phyloP scores from a whole-genome alignment of 441 rosid genomes.

The Geranium incanum region DNA sequence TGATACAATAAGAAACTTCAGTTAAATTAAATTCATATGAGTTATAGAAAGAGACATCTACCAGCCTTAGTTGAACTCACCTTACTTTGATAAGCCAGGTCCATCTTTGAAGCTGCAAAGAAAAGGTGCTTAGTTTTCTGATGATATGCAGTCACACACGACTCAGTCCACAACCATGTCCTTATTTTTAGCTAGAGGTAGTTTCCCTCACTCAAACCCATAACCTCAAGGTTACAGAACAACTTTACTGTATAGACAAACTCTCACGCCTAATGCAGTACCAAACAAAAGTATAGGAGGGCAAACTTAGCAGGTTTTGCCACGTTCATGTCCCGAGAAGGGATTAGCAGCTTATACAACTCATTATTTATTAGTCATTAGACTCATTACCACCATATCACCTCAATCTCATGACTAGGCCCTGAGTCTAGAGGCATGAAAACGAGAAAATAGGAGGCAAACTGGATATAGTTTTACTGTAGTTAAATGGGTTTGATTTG shows the following conservation, averaged over 20 bases:
- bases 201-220: not conserved
- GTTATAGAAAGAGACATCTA: constrained; percentile 14
- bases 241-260: not conserved
- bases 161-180: not conserved
- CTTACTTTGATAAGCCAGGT: constrained; percentile 37
- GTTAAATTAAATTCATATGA: constrained; percentile 10
- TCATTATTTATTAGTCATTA: not conserved
- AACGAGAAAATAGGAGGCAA: not conserved
- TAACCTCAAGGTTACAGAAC: not conserved
- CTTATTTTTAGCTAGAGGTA: not conserved
- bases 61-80: constrained; percentile 29
- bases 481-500: not conserved
- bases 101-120: constrained; percentile 47
- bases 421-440: not conserved
- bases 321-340: constrained; percentile 5
- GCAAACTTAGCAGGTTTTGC: not conserved
- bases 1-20: constrained; percentile 17
- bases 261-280: not conserved
- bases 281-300: not conserved
- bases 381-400: not conserved
- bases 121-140: constrained; percentile 17
- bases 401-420: not conserved
- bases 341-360: constrained; percentile 1
- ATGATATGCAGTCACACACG: not conserved
- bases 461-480: not conserved